Base-by-base conservation (phyloP, 1,139 yeast genomes). In the Geotrichum klebahnii region DNA sequence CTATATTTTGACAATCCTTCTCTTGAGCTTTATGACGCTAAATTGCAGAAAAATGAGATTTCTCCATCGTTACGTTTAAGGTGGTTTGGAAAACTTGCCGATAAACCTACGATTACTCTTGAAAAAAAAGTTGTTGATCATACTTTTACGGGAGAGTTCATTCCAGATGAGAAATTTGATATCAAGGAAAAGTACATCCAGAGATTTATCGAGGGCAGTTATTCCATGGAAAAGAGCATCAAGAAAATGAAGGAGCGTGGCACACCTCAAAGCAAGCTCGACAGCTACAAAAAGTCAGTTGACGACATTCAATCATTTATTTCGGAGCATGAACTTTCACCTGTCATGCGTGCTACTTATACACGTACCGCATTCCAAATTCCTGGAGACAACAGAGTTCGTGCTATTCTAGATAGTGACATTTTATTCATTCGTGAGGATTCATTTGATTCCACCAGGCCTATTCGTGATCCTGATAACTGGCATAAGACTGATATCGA, bases 401-500 rank as follows among this genome's bases (percentile, higher is more conserved):
- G 97, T 66, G 82, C 90, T 53, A 82, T 88, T 36, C 84, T 92
- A 57, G 98, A 92, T 69, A 84, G 95, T 10, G 92, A 92, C 65
- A 80, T 92, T 54, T 67, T 83, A 47, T 89, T 87, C 64, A 83
- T 92, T 53, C 80, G 97, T 63, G 98, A 92, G 67, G 97, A 92
- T 67, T 70, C 92, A 0, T 84, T 90, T 65, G 96, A 89, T 67
- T 71, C 76, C 48, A 82, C 81, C 57, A 77, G 90, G 59, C 97
- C 97, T 22, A 84, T 89, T 54, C 82, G 98, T 69, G 87, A 88
- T 63, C 95, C 97, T 35, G 71, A 73, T 22, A 78, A 77, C 61
- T 92, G 98, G 98, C 97, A 90, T 68, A 80, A 97, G 66, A 75
- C 81, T 48, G 97, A 92, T 67, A 80, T 92, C 54, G 98, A 92